A percentile compares a stretch with the other conserved stretches of the same genome.
Evolutionary conservation across 352 stramenopile species (phyloP).

Genomic region (Lagenidium giganteum): DNA sequence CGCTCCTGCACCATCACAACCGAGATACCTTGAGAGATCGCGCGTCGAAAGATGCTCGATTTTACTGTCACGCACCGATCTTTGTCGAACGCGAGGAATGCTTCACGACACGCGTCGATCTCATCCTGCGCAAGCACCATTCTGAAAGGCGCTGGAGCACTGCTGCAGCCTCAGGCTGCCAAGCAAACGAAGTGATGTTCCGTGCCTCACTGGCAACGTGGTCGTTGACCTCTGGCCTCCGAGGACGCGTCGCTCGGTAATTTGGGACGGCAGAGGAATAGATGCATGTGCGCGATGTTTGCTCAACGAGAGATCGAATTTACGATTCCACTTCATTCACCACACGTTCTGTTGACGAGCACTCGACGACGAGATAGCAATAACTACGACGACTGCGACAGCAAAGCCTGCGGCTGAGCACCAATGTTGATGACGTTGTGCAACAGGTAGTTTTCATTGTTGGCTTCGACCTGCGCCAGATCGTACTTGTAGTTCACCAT

Average conservation of each 20-base stretch:
- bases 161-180: no score
- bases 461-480: constrained; percentile 56
- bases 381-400: constrained; percentile 20
- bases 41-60: not conserved
- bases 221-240: no score
- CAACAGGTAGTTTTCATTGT: constrained; percentile 83
- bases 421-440: constrained; percentile 75
- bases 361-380: no score
- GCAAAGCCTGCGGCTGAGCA: constrained; percentile 50
- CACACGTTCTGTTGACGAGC: no score
- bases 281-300: no score
- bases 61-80: constrained; percentile 49
- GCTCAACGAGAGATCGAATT: no score
- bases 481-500: constrained; percentile 90
- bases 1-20: constrained; percentile 35
- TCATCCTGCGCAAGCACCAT: constrained; percentile 94
- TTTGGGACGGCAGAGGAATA: no score
- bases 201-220: no score
- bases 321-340: no score
- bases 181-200: no score
- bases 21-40: not conserved
- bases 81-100: constrained; percentile 97
- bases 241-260: no score
- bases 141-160: no score
- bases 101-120: constrained; percentile 94